These are phyloP conservation scores for Pseudozyma sp. DNA, from an alignment of 1,284 basidiomycete species.

Conservation along the genomic window DNA sequence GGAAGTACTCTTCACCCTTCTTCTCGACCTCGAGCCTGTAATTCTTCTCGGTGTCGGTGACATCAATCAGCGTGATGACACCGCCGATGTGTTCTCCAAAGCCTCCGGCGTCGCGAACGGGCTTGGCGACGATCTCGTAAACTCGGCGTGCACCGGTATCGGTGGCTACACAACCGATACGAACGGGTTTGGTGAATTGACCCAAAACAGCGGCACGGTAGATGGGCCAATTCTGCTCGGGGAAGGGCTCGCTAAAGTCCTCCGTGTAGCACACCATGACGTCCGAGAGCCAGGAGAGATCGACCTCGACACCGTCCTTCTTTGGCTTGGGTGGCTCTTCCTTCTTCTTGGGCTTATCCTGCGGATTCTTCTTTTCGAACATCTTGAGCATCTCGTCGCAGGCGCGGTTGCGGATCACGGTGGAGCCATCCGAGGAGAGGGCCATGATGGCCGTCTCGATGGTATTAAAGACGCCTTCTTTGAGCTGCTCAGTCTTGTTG, in stretches of 20 bases:
- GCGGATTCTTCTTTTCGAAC: constrained; percentile 50
- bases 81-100: constrained; percentile 62
- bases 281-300: constrained; percentile 58
- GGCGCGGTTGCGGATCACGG: constrained; percentile 57
- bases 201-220: constrained; percentile 59
- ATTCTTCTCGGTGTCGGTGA: constrained; percentile 43
- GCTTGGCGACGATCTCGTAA: constrained; percentile 55
- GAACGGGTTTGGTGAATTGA: constrained; percentile 43
- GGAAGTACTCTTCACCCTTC: constrained; percentile 60
- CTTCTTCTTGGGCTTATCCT: constrained; percentile 35
- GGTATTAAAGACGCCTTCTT: constrained; percentile 52
- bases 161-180: constrained; percentile 48
- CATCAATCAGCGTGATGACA: constrained; percentile 52
- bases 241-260: constrained; percentile 55
- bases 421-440: constrained; percentile 55
- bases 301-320: constrained; percentile 38
- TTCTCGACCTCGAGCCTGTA: constrained; percentile 44
- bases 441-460: constrained; percentile 58
- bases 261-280: constrained; percentile 61
- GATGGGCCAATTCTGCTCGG: constrained; percentile 57
- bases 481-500: constrained; percentile 48
- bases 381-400: constrained; percentile 56
- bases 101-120: constrained; percentile 57
- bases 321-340: constrained; percentile 17
- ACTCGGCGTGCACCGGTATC: constrained; percentile 46